These are phyloP conservation scores for Blastomyces percursus DNA, from an alignment of 2,329 filamentous ascomycete genomes.

Conservation along the genomic window DNA sequence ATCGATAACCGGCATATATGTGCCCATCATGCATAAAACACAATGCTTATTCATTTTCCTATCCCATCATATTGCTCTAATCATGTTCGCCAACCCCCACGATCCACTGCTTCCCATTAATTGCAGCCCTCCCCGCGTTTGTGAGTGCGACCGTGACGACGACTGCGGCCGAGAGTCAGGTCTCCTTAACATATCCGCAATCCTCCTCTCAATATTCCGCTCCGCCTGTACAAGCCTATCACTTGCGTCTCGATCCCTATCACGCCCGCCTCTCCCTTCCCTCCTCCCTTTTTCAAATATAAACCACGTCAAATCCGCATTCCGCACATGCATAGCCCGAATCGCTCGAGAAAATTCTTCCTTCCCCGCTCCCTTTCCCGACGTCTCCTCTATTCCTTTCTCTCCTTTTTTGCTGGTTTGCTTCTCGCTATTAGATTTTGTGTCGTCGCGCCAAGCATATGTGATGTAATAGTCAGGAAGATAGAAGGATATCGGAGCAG, in stretches of 20 bases:
- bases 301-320: conserved; percentile 33
- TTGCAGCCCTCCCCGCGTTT: neutral
- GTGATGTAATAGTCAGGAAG: conserved; percentile 26
- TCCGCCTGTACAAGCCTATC: neutral
- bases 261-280: neutral
- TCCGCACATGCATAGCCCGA: conserved; percentile 33
- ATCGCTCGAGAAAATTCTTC: conserved; percentile 20
- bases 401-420: conserved; percentile 6
- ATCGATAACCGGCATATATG: too few species aligned
- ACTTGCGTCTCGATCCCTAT: neutral
- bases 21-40: neutral
- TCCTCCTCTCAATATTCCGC: conserved; percentile 2
- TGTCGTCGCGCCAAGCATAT: conserved; percentile 8
- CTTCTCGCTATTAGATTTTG: conserved; percentile 1
- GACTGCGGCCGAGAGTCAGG: neutral
- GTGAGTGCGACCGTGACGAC: neutral
- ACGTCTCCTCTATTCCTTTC: conserved; percentile 22
- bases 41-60: neutral
- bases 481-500: conserved; percentile 28
- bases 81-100: neutral
- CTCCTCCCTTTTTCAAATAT: conserved; percentile 21
- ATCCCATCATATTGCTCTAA: neutral
- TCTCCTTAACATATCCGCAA: conserved; percentile 3
- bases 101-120: neutral
- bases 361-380: conserved; percentile 13